Percentiles rank a stretch among this genome's conserved stretches.
Evolutionary conservation across 805 yeast species (phyloP).

Genomic region (Yamadazyma sp.): DNA sequence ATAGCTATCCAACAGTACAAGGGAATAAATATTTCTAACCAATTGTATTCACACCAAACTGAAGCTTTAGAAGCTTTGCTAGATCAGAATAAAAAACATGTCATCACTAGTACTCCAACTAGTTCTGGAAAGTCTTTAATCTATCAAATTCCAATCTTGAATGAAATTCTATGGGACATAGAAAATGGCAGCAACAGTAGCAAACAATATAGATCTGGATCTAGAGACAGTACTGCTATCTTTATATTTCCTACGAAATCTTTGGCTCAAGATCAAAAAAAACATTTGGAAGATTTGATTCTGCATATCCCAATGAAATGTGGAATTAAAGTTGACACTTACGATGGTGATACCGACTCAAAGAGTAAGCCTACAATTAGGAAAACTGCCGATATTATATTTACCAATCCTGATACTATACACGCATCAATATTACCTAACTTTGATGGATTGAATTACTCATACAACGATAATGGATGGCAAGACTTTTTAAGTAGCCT

Average conservation of each 20-base stretch:
- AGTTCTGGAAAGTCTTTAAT: conserved; percentile 95
- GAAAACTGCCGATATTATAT: conserved; percentile 68
- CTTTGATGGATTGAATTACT: conserved; percentile 31
- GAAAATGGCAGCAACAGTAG: conserved; percentile 20
- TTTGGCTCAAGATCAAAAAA: conserved; percentile 91
- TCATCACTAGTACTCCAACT: conserved; percentile 90
- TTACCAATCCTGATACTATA: conserved; percentile 93
- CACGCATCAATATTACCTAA: conserved; percentile 83
- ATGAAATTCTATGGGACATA: conserved; percentile 37
- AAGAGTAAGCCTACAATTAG: conserved; percentile 53
- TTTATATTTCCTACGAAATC: conserved; percentile 97
- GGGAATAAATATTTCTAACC: conserved; percentile 39
- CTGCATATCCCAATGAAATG: conserved; percentile 44
- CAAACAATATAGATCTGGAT: neutral
- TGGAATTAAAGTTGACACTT: conserved; percentile 64
- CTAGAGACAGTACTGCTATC: conserved; percentile 58
- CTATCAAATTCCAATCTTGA: conserved; percentile 81
- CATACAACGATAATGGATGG: conserved; percentile 52
- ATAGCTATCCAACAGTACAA: conserved; percentile 48
- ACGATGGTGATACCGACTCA: conserved; percentile 88
- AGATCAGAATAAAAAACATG: conserved; percentile 43
- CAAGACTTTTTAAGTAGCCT: conserved; percentile 59
- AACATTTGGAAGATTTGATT: conserved; percentile 65
- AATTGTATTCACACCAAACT: conserved; percentile 78
- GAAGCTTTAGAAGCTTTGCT: conserved; percentile 64